Percentiles rank a stretch among this genome's conserved stretches.
phyloP scores from a whole-genome alignment of 1,284 basidiomycete genomes.

The Sphagnurus paluster region DNA sequence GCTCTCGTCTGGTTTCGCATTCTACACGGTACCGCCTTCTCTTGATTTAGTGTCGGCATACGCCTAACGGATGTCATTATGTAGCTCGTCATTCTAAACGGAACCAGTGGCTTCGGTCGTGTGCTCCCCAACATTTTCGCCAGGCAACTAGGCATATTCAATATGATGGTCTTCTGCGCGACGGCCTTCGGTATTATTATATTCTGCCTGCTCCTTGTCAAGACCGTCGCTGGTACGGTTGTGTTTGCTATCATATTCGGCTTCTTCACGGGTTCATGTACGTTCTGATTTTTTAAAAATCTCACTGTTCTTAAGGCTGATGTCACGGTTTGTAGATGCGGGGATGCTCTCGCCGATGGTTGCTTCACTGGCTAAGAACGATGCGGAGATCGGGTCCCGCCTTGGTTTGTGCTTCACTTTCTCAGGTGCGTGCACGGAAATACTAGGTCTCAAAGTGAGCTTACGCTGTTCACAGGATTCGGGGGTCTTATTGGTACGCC shows the following conservation, averaged over 20 bases:
- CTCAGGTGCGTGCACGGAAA: conserved; percentile 28
- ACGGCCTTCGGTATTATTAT: conserved; percentile 35
- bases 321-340: conserved; percentile 27
- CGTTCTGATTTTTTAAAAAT: conserved; percentile 13
- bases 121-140: conserved; percentile 36
- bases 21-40: no score
- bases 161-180: conserved; percentile 37
- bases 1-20: conserved; percentile 35
- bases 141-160: conserved; percentile 38
- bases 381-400: conserved; percentile 42
- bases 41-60: no score
- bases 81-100: conserved; percentile 33
- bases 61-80: no score
- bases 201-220: conserved; percentile 44
- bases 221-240: conserved; percentile 38
- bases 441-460: neutral
- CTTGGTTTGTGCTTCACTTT: conserved; percentile 41
- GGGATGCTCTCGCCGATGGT: conserved; percentile 28
- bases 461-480: conserved; percentile 26
- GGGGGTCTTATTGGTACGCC: conserved; percentile 37
- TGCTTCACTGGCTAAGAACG: conserved; percentile 33
- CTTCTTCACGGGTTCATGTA: conserved; percentile 50
- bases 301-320: neutral
- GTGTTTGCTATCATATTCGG: no score
- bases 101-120: conserved; percentile 40